Evolutionary conservation across 345 rosid genomes (phyloP).

Genomic region (Citrus cavaleriei): DNA sequence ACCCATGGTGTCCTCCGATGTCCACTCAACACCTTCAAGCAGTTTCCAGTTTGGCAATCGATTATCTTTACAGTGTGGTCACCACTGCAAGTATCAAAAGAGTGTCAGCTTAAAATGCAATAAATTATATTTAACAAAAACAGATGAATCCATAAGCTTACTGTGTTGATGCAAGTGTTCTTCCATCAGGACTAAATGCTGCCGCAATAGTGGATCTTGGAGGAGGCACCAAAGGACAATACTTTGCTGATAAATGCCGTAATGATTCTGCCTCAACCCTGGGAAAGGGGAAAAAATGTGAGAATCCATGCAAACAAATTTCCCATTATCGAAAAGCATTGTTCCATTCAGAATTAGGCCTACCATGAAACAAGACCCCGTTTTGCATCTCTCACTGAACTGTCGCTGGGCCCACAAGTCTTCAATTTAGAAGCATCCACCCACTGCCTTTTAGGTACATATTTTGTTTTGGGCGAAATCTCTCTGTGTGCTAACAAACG

Average conservation of each 20-base stretch:
- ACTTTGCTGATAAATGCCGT: constrained; percentile 73
- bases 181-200: constrained; percentile 93
- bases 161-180: constrained; percentile 90
- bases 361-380: constrained; percentile 80
- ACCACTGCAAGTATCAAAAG: constrained; percentile 50
- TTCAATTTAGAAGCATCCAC: constrained; percentile 42
- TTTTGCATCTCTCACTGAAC: constrained; percentile 55
- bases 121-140: constrained; percentile 2
- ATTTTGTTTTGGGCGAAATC: constrained; percentile 59
- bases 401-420: constrained; percentile 28
- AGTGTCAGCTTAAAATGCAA: constrained; percentile 15
- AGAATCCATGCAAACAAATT: background rate
- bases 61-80: constrained; percentile 95
- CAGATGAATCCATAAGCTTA: constrained; percentile 25
- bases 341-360: background rate
- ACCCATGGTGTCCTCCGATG: constrained; percentile 99
- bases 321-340: background rate
- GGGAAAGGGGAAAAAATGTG: constrained; percentile 7
- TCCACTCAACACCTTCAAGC: constrained; percentile 89
- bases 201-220: constrained; percentile 99
- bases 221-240: constrained; percentile 87
- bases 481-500: constrained; percentile 66
- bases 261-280: constrained; percentile 92
- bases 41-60: constrained; percentile 84
- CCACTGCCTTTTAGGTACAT: constrained; percentile 59